Evolutionary conservation across 495 filamentous ascomycete genomes (phyloP).

Genomic region (Annulohypoxylon nitens): DNA sequence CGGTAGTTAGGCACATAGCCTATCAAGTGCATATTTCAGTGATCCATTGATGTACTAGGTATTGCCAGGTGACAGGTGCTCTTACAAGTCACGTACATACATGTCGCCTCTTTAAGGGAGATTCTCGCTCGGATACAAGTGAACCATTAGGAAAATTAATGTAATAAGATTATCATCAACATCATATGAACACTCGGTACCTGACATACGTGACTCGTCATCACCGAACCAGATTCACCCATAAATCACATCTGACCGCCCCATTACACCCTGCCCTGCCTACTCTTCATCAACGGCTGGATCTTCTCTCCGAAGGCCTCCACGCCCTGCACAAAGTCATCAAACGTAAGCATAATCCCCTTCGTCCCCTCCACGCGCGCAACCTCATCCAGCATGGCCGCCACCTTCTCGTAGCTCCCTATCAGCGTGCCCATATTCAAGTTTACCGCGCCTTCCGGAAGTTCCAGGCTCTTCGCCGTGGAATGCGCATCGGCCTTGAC

Average conservation of each 20-base stretch:
- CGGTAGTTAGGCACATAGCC: no score
- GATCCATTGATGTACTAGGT: no score
- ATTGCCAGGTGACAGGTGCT: not conserved
- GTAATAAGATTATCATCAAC: not conserved
- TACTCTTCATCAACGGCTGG: conserved; percentile 50
- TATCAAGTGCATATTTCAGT: no score
- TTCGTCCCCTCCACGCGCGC: conserved; percentile 50
- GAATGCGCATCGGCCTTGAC: conserved; percentile 50
- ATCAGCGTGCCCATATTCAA: conserved; percentile 51
- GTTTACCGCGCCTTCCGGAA: conserved; percentile 51
- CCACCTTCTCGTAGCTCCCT: conserved; percentile 50
- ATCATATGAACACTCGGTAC: not conserved
- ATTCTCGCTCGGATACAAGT: not conserved
- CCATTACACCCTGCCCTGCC: conserved; percentile 36
- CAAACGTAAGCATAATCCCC: conserved; percentile 54
- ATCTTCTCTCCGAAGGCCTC: conserved; percentile 52
- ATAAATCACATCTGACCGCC: not conserved
- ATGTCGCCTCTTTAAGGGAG: not conserved
- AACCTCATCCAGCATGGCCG: conserved; percentile 50
- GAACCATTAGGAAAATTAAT: not conserved
- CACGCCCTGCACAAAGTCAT: conserved; percentile 50
- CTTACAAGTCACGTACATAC: not conserved
- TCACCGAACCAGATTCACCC: not conserved
- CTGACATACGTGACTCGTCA: not conserved
- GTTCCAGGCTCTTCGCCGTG: conserved; percentile 41